These are phyloP conservation scores for Geosiphon pyriformis DNA, from an alignment of 192 early-diverging fungal genomes.

Conservation along the genomic window DNA sequence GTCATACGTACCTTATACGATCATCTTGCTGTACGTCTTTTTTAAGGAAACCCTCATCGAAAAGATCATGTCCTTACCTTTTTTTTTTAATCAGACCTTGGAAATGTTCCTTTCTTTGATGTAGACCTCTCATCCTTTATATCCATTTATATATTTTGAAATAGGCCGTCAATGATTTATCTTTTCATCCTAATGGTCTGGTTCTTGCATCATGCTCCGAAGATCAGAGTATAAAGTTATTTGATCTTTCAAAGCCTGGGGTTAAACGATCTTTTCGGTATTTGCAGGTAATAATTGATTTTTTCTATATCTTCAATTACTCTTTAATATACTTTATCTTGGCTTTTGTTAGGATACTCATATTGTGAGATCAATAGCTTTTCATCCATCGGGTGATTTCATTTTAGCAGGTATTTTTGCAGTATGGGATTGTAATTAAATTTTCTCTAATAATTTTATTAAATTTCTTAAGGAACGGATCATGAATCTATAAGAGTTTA, in stretches of 20 bases:
- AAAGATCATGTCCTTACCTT: not conserved
- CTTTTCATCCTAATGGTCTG: conserved; percentile 89
- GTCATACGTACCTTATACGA: conserved; percentile 90
- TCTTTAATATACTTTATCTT: not conserved
- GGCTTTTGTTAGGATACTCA: conserved; percentile 57
- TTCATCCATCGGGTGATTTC: conserved; percentile 93
- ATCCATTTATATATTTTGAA: not conserved
- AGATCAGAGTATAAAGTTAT: conserved; percentile 84
- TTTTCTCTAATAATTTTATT: not conserved
- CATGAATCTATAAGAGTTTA: conserved; percentile 76
- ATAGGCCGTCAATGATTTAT: conserved; percentile 71
- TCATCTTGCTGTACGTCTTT: conserved; percentile 53
- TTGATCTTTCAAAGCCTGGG: conserved; percentile 76
- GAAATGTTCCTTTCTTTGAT: not conserved
- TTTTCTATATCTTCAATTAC: not conserved
- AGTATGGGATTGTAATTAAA: not conserved
- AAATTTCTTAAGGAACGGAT: conserved; percentile 52
- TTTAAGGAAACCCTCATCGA: not conserved
- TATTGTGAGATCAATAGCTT: conserved; percentile 72
- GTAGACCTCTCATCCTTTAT: too few species aligned
- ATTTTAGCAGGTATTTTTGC: conserved; percentile 53
- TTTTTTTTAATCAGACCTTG: not conserved
- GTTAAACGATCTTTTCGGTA: conserved; percentile 82
- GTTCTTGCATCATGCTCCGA: conserved; percentile 83
- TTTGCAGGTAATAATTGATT: conserved; percentile 46